Evolutionary conservation across 495 filamentous ascomycete genomes (phyloP), one percentile per base, ranked within the genome.

Genomic region (Aspergillus mulundensis): DNA sequence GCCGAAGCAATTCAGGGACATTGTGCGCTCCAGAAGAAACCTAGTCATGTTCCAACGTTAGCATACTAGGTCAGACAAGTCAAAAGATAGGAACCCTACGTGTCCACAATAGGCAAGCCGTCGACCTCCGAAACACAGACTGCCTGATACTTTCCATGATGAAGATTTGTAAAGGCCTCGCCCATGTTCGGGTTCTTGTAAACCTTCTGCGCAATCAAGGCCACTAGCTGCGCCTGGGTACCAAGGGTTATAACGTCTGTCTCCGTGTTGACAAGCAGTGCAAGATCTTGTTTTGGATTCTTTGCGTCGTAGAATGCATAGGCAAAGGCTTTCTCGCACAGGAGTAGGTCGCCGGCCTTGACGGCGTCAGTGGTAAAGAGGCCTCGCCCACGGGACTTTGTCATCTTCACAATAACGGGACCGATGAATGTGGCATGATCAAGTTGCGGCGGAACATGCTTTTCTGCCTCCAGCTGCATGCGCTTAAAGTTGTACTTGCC

Each of bases 311-410:
- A 59, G 49, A 57, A 74, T 32, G 68, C 60, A 54, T 66, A 39
- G n/a, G 59, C 63, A 50, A 84, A 81, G 0, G 81, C 79, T 54
- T 84, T 85, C 57, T 84, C 80, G 46, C 76, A 81, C 15, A 83
- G 53, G 0, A 84, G 60, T 12, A 84, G 66, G 6, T 83, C 79
- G 0, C 81, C 83, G 0, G 72, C 72, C 45, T 74, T 66, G 45
- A 85, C 72, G 10, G 60, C 70, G 20, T 67, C 59, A 12, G 77
- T 79, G 0, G 77, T 71, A 53, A 82, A 84, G 2, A 82, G 56
- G 1, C 79, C 79, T 16, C 71, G 66, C 8, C 80, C 77, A 1
- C 23, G 10, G 20, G 20, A 24, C 12, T 45, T 12, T 3, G 43
- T 45, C 7, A 21, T 14, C 21, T 25, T 25, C 23, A 45, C 43